phyloP scores from a whole-genome alignment of 2,329 filamentous ascomycete genomes.

The Drechslerella stenobrocha region DNA sequence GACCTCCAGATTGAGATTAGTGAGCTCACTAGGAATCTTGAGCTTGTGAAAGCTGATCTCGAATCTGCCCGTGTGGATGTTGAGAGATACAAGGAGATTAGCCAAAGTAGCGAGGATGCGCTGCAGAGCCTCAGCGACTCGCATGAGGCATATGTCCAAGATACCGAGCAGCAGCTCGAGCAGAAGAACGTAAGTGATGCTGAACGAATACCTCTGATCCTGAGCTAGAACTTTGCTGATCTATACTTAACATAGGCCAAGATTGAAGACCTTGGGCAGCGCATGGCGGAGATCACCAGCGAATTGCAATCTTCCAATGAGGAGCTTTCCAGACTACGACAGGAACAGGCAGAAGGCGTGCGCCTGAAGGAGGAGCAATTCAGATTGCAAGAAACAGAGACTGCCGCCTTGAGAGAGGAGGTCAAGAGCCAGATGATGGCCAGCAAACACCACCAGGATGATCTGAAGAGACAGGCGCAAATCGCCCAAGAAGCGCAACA shows the following conservation, averaged over 20 bases:
- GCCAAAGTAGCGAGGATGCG: conserved; percentile 83
- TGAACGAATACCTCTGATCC: not conserved
- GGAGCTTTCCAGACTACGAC: conserved; percentile 77
- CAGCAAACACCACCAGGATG: conserved; percentile 82
- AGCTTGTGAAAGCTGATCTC: conserved; percentile 76
- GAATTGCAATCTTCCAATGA: conserved; percentile 81
- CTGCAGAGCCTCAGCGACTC: conserved; percentile 76
- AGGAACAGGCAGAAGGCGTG: conserved; percentile 74
- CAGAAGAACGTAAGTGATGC: conserved; percentile 67
- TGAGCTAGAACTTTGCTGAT: conserved; percentile 2
- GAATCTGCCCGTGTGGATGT: conserved; percentile 78
- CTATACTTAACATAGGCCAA: conserved; percentile 58
- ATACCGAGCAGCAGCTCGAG: conserved; percentile 73
- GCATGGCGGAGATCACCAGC: conserved; percentile 77
- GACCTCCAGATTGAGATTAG: conserved; percentile 81
- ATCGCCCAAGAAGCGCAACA: conserved; percentile 92
- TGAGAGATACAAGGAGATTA: conserved; percentile 86
- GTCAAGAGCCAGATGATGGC: conserved; percentile 77
- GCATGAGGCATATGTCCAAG: conserved; percentile 83
- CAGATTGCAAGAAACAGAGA: conserved; percentile 73
- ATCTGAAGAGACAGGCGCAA: conserved; percentile 87
- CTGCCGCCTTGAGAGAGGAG: conserved; percentile 79
- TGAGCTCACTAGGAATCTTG: conserved; percentile 83
- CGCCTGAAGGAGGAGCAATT: conserved; percentile 80
- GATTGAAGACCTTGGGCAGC: conserved; percentile 79